Base-by-base conservation (phyloP, 2,329 filamentous ascomycete genomes). In the Hymenoscyphus infarciens region DNA sequence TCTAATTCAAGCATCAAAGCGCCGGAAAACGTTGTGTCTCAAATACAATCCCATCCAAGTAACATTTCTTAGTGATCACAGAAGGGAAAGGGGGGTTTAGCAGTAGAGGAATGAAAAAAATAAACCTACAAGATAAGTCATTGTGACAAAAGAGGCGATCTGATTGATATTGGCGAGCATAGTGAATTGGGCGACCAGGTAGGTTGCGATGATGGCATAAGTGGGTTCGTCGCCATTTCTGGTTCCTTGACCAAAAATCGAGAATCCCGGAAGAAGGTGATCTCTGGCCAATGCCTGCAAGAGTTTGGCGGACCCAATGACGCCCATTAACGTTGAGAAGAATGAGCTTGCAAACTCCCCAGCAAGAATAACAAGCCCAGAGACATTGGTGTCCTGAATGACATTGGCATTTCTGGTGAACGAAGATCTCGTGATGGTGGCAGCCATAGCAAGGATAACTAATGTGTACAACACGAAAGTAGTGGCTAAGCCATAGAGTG, bases 101-200 rank as follows among this genome's bases (percentile, higher is more conserved):
- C 27, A 16, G n/a, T 4, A 22, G n/a, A 19, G 5, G n/a, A 52
- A 29, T 11, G 6, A 8, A 11, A 25, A 25, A 27, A 25, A 15
- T 22, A 38, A 19, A 70, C 77, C 73, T 73, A 83, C 83, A 71
- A 95, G 85, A 73, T 95, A 96, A 16, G 90, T 90, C 90, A 96
- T 96, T 1, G 92, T 94, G 55, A 96, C 91, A 62, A 96, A 87
- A 0, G 91, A 94, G 5, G 92, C 92, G 69, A 96, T 96, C 72
- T 91, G 89, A 73, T 96, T 95, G 68, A 96, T 84, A 71, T 96
- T 87, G 54, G 90, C 89, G 58, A 96, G 83, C 76, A 96, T 88
- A 0, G 91, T 91, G 31, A 93, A 67, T 72, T 96, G 92, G 0
- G 91, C 87, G 61, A 94, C 83, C 3, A 83, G 67, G 71, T 89